Evolutionary conservation across 73 alveolate species (phyloP).

Genomic region (Vitrella brassicaformis): DNA sequence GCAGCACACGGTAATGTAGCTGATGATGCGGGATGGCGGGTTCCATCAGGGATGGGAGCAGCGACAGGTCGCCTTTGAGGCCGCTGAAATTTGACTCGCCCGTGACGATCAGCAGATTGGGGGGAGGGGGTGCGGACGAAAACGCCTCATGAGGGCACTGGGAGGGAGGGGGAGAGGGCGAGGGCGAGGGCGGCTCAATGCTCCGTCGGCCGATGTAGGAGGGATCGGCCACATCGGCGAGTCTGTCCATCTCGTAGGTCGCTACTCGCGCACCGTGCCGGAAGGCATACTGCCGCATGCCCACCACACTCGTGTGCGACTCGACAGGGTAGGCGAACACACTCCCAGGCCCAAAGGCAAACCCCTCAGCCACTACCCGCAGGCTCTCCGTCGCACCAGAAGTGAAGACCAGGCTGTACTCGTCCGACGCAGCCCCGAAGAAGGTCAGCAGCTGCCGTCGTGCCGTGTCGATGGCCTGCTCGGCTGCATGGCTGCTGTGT

Average conservation of each 20-base stretch:
- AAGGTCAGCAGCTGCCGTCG: not conserved
- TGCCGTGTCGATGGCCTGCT: not conserved
- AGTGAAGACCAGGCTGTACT: not conserved
- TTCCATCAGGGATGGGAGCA: no score
- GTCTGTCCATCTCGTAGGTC: not conserved
- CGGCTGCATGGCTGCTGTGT: not conserved
- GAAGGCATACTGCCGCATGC: not conserved
- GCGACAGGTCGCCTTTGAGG: not conserved
- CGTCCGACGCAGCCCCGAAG: not conserved
- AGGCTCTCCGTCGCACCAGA: not conserved
- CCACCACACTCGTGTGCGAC: not conserved
- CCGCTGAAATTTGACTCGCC: not conserved
- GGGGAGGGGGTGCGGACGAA: no score
- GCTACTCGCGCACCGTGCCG: not conserved
- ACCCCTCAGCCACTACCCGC: not conserved
- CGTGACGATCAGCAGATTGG: not conserved
- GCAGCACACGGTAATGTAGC: no score
- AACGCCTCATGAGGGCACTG: no score
- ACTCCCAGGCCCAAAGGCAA: not conserved
- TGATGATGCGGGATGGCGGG: no score
- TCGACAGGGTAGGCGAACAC: not conserved
- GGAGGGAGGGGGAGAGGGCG: no score
- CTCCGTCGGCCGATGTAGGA: no score
- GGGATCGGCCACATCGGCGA: no score
- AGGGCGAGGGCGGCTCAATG: no score